phyloP scores from a whole-genome alignment of 768 basidiomycete genomes.

The Phaffia australis region DNA sequence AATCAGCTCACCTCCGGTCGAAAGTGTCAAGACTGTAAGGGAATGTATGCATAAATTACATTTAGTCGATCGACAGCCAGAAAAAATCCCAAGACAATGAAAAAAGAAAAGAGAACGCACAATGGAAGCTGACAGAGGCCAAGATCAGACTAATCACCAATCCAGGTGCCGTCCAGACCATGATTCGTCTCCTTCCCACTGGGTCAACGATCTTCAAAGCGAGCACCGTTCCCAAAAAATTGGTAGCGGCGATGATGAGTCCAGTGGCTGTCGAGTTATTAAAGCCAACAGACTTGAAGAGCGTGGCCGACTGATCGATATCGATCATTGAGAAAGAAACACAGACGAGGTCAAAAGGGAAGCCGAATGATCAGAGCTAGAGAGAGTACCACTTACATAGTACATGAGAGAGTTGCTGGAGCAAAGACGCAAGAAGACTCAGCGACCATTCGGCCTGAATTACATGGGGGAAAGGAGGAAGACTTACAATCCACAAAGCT shows the following conservation, averaged over 20 bases:
- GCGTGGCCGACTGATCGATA: conserved; percentile 52
- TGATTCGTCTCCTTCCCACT: conserved; percentile 58
- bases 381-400: conserved; percentile 20
- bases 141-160: conserved; percentile 59
- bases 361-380: background rate
- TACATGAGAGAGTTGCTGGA: conserved; percentile 51
- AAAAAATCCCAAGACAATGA: background rate
- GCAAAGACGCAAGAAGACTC: background rate
- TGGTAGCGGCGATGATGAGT: conserved; percentile 64
- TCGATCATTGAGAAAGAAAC: conserved; percentile 22
- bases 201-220: conserved; percentile 58
- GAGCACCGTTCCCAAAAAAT: conserved; percentile 65
- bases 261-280: conserved; percentile 71
- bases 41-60: background rate
- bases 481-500: conserved; percentile 52
- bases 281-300: conserved; percentile 72
- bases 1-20: conserved; percentile 53
- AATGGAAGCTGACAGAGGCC: conserved; percentile 56
- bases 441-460: background rate
- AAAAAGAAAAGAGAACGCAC: conserved; percentile 39
- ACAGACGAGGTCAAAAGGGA: conserved; percentile 2
- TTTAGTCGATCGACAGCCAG: background rate
- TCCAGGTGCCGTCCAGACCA: conserved; percentile 59
- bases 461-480: conserved; percentile 38
- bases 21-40: conserved; percentile 48